Conservation (phyloP, 345 rosid genomes). For the Eucalyptus decipiens region DNA sequence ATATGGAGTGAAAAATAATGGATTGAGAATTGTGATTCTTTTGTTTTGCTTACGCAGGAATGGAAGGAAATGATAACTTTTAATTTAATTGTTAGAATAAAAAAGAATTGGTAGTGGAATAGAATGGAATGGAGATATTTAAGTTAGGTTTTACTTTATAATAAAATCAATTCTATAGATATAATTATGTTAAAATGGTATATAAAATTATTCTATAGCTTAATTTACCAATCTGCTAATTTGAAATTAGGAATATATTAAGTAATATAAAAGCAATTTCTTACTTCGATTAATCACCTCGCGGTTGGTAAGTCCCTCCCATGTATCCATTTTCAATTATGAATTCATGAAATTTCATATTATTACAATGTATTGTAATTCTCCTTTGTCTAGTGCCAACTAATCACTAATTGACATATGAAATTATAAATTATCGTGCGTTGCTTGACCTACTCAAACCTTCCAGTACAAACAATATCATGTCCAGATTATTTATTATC, state of each 20-base stretch:
- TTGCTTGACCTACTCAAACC: background rate
- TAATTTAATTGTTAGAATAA: background rate
- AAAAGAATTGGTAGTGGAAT: background rate
- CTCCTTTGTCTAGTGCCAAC: background rate
- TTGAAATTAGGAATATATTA: background rate
- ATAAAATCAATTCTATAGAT: background rate
- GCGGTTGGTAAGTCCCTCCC: background rate
- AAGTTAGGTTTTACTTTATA: background rate
- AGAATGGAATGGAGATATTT: background rate
- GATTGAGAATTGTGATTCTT: background rate
- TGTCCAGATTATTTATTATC: background rate
- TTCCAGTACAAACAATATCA: background rate
- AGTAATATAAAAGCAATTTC: background rate
- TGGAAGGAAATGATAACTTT: background rate
- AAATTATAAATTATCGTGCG: background rate
- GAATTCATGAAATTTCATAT: background rate
- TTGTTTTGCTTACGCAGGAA: background rate
- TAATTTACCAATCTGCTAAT: background rate
- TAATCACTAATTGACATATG: background rate
- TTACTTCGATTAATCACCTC: background rate
- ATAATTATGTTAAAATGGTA: background rate
- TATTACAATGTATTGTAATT: background rate
- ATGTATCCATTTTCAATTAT: background rate
- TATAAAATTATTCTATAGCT: background rate
- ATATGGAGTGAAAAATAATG: background rate